These are phyloP conservation scores for Typha latifolia DNA, from an alignment of 176 grass and related monocot species.

Conservation along the genomic window DNA sequence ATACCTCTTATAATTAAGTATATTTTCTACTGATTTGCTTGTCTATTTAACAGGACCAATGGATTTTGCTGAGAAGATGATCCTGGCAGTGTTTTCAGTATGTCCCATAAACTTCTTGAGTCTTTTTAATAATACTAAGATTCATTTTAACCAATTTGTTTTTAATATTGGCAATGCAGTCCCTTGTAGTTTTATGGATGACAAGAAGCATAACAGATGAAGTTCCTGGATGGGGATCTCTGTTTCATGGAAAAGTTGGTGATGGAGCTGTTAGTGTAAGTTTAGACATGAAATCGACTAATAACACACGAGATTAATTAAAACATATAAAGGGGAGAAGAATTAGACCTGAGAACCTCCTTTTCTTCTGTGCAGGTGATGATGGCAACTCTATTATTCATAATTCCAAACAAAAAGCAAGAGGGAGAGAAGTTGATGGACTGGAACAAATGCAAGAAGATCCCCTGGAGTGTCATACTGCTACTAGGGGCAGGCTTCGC, in stretches of 20 bases:
- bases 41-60: conserved; percentile 2
- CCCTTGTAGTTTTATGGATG: conserved; percentile 16
- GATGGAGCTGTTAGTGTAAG: conserved; percentile 21
- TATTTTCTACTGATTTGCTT: no score
- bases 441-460: conserved; percentile 23
- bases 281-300: not conserved
- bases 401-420: conserved; percentile 13
- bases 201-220: conserved; percentile 17
- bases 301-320: not conserved
- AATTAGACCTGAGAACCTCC: not conserved
- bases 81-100: conserved; percentile 11
- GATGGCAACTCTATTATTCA: conserved; percentile 14
- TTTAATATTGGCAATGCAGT: not conserved
- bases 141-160: not conserved
- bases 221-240: conserved; percentile 10
- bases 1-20: no score
- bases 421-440: conserved; percentile 18
- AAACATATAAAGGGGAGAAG: not conserved
- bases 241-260: conserved; percentile 9
- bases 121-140: not conserved
- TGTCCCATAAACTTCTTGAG: not conserved
- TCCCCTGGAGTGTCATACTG: conserved; percentile 13
- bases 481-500: conserved; percentile 13
- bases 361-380: conserved; percentile 6
- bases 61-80: conserved; percentile 21